Base-by-base conservation (phyloP, 2,329 filamentous ascomycete genomes). In the Alternaria rosae region DNA sequence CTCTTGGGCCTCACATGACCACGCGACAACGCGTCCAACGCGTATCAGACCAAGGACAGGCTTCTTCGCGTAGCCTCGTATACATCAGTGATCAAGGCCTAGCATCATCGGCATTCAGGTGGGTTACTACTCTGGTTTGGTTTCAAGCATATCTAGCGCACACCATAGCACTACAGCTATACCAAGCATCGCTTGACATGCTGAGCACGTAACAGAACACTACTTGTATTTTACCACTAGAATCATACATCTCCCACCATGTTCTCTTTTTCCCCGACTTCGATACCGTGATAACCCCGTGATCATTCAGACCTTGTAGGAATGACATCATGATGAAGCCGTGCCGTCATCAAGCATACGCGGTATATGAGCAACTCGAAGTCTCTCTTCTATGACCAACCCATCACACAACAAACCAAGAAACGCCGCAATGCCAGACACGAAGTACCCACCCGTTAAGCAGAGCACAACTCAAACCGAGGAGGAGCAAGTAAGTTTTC, bases 281-380 rank as follows among this genome's bases (percentile, higher is more conserved):
- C 30, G 20, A 25, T n/a, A 23, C 23, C 43, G 8, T 11, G 7
- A 28, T 47, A 23, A 38, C 15, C 26, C 25, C 20, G 20, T 35
- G 26, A 21, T 38, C 20, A 7, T 25, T 47, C 5, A 20, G 44
- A 25, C 53, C 26, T 21, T 55, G 41, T 38, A 25, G 26, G 23
- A 13, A 57, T 57, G 54, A 63, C 60, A 57, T 61, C 63, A 61
- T 50, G 45, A 59, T 48, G 57, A 56, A 53, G 45, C 38, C 11
- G 35, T 41, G 38, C 38, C 52, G 52, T 54, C 38, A 54, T 54
- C 23, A 26, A 20, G 44, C 23, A 45, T 21, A 32, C 45, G 17
- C 21, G 3, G 17, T 28, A 35, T 45, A 23, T 35, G 11, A 44
- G 21, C 25, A 23, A 42, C 17, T 13, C 13, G 13, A 54, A 30